Evolutionary conservation across 371 early-diverging fungal species (phyloP), one percentile per base, ranked within the genome.

Genomic region (Mucor lusitanicus): DNA sequence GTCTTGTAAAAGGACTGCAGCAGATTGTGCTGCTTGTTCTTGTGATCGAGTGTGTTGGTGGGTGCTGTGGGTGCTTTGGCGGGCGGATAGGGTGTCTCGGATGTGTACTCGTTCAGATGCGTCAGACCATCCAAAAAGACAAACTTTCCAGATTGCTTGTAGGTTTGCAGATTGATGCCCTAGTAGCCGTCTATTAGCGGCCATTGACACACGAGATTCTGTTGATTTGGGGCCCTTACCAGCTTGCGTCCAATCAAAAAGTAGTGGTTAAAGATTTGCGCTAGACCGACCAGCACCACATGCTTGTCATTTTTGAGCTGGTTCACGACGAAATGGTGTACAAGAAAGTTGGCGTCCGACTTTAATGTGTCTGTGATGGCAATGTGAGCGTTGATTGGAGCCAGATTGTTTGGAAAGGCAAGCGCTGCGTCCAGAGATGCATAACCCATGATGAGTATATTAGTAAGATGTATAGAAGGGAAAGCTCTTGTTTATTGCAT

Each of bases 311-410:
- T 79, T 64, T 89, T 87, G 12, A 92, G 62, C 25, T 88, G 89
- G 68, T 89, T 88, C 25, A 79, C 81, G 35, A 90, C 73, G 71
- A 92, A 90, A 69, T 90, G 91, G 59, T 92, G 89, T 30, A 92
- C 56, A 39, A 92, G 72, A 73, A 90, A 92, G 68, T 88, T 84
- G 28, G 83, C 92, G 56, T 87, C 87, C 23, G 91, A 81, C 13
- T 80, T 79, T n/a, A 89, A 71, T 9, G 86, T 85, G 65, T 92
- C 92, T 15, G 89, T 86, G 37, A 92, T 82, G 25, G 87, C 78
- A 23, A 90, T 76, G 23, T 83, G 82, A 37, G 77, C 63, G 39
- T 82, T 77, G 12, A 71, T 61, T 19, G 89, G 88, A 37, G 81
- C 77, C 54, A 86, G 28, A 39, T 82, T 82, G 28, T 73, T 63